Evolutionary conservation across 2,329 filamentous ascomycete species (phyloP), one percentile per base, ranked within the genome.

Genomic region (Aspergillus ustus): DNA sequence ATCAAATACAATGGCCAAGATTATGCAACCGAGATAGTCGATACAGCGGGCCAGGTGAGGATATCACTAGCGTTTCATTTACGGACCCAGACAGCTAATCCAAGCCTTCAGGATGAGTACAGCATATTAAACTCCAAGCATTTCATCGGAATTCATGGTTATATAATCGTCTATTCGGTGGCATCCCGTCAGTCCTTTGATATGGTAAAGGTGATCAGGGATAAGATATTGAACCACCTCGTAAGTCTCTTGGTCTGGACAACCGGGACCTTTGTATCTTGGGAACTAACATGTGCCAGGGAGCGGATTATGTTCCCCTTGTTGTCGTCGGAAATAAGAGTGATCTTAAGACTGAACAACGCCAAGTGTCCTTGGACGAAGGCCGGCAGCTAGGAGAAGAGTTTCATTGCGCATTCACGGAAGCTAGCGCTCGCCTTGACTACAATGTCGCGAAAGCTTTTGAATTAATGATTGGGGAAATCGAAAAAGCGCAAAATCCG

Each of bases 101-200:
- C 15, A 19, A 60, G 20, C 49, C 60, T 25, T 62, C 73, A 95
- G 90, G 95, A 99, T 83, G 95, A 99, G 80, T 99, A 99, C 83
- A 96, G 92, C 75, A 97, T 98, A 67, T 84, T 99, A 64, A 98
- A 97, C 80, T 96, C 92, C 65, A 98, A 98, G 82, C 94, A 98
- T 77, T 98, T 98, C 73, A 98, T 99, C 77, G 95, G 95, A 66
- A 98, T 98, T 69, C 95, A 99, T 82, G 95, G 95, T 60, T 99
- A 98, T 79, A 93, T 99, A 86, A 90, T 99, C 63, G 94, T 97
- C 52, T 99, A 99, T 80, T 97, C 93, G n/a, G 93, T 99, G 53
- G 91, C 91, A 22, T 97, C 92, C 52, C 89, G 92, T 73, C 91
- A 95, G 70, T 96, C 93, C 9, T 98, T 97, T 74, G 95, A 99